phyloP scores from a whole-genome alignment of 73 alveolate species.

The Tetrahymena borealis region DNA sequence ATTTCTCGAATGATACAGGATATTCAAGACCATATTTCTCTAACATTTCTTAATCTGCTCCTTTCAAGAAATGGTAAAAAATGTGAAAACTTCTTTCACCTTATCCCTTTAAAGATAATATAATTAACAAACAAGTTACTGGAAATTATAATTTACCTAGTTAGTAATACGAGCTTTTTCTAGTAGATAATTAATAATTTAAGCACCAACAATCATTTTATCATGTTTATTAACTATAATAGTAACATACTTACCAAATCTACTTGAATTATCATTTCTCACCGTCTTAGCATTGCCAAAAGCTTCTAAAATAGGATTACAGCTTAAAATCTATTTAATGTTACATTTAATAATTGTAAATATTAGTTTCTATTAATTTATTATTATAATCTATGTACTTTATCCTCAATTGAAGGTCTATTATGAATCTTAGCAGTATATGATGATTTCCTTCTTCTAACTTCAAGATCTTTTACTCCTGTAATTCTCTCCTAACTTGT shows the following conservation, averaged over 20 bases:
- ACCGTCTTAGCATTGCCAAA: slow-evolving; percentile 97
- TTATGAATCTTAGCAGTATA: not conserved
- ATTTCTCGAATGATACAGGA: slow-evolving; percentile 14
- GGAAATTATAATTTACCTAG: slow-evolving; percentile 68
- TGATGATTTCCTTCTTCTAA: not conserved
- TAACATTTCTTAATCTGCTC: slow-evolving; percentile 47
- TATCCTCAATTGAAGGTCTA: slow-evolving; percentile 30
- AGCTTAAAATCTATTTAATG: slow-evolving; percentile 84
- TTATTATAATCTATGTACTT: not conserved
- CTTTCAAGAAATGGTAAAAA: slow-evolving; percentile 82
- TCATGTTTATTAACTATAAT: slow-evolving; percentile 66
- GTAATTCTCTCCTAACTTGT: slow-evolving; percentile 25
- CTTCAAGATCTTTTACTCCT: slow-evolving; percentile 46
- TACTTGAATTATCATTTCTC: slow-evolving; percentile 81
- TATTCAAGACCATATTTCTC: slow-evolving; percentile 25
- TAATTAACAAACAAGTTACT: slow-evolving; percentile 15
- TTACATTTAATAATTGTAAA: not conserved
- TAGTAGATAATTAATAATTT: slow-evolving; percentile 66
- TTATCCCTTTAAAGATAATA: slow-evolving; percentile 61
- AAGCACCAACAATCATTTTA: slow-evolving; percentile 86
- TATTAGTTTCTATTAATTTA: not conserved
- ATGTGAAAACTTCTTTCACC: slow-evolving; percentile 96
- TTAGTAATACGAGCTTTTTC: slow-evolving; percentile 23
- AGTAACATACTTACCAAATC: slow-evolving; percentile 96
- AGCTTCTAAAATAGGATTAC: slow-evolving; percentile 97